phyloP scores from a whole-genome alignment of 371 early-diverging fungal genomes.

The Coemansia sp. region DNA sequence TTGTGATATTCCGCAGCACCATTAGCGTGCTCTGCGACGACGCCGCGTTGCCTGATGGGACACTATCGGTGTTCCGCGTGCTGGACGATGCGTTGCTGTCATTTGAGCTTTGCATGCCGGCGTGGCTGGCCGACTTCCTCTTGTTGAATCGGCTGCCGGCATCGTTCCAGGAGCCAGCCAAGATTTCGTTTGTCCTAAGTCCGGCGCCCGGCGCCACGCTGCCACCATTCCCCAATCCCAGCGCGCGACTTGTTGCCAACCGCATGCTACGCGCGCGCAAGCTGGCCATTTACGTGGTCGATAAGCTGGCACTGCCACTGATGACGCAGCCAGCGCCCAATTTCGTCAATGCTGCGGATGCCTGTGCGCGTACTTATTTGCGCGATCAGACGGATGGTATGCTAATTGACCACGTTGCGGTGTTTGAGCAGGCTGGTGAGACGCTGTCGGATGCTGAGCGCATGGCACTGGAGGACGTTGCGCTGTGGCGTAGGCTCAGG shows the following conservation, averaged over 20 bases:
- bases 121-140: conserved; percentile 66
- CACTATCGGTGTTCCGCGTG: conserved; percentile 27
- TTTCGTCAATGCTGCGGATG: conserved; percentile 44
- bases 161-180: conserved; percentile 70
- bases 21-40: conserved; percentile 9
- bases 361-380: conserved; percentile 12
- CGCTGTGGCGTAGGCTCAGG: conserved; percentile 14
- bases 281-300: conserved; percentile 75
- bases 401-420: conserved; percentile 18
- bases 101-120: conserved; percentile 54
- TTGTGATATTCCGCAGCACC: conserved; percentile 36
- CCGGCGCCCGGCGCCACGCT: conserved; percentile 61
- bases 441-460: conserved; percentile 30
- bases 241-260: conserved; percentile 74
- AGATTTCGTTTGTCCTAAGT: conserved; percentile 78
- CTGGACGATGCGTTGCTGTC: conserved; percentile 45
- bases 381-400: neutral
- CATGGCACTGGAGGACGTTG: conserved; percentile 24
- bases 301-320: conserved; percentile 62
- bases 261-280: conserved; percentile 85
- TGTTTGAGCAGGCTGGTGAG: conserved; percentile 36
- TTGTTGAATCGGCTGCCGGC: conserved; percentile 63
- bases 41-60: neutral
- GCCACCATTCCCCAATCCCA: conserved; percentile 40
- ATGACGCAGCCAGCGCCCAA: conserved; percentile 46